Evolutionary conservation across 306 rosid species (phyloP).

Genomic region (Prosopis cineraria): DNA sequence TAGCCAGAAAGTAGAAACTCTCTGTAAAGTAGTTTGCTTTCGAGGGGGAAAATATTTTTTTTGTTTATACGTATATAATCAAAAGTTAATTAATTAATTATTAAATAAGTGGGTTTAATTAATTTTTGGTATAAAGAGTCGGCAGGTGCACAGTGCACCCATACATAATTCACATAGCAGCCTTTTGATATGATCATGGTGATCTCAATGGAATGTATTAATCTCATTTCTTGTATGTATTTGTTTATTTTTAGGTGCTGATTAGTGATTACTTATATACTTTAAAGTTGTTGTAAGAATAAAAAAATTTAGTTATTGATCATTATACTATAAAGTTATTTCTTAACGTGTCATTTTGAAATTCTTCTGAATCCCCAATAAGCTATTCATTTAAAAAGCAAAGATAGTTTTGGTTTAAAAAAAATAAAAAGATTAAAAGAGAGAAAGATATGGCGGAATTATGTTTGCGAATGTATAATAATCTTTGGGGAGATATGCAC

Average conservation of each 20-base stretch:
- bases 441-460: neutral
- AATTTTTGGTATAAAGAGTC: neutral
- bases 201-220: neutral
- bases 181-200: neutral
- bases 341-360: neutral
- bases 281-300: neutral
- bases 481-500: neutral
- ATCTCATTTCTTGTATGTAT: neutral
- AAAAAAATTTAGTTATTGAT: neutral
- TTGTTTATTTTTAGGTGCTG: neutral
- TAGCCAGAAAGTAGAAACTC: neutral
- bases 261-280: neutral
- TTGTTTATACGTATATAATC: neutral
- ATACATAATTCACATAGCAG: neutral
- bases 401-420: neutral
- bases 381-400: neutral
- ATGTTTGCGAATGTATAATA: neutral
- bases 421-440: neutral
- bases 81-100: neutral
- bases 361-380: neutral
- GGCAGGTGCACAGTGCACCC: too few relatives aligned
- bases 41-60: neutral
- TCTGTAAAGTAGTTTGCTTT: neutral
- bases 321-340: too few relatives aligned
- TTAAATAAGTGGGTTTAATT: neutral